These are phyloP conservation scores for Phytophthora meadii DNA, from an alignment of 352 stramenopile genomes.

Conservation along the genomic window DNA sequence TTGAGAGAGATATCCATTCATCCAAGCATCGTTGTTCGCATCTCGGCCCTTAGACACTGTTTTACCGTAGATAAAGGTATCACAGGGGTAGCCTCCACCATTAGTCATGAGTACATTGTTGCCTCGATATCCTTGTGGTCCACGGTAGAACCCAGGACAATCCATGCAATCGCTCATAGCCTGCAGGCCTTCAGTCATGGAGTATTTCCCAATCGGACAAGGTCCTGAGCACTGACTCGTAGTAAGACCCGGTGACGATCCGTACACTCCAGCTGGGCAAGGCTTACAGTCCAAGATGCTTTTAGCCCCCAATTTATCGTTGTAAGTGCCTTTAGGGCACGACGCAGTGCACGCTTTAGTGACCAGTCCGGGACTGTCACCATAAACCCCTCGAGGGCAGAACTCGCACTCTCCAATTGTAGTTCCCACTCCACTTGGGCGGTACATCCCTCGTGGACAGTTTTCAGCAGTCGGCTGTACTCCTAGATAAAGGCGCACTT, in stretches of 20 bases:
- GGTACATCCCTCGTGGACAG: conserved; percentile 78
- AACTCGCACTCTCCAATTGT: conserved; percentile 68
- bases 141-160: conserved; percentile 65
- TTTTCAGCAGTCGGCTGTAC: conserved; percentile 50
- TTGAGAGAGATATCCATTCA: conserved; percentile 42
- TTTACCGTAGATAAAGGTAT: conserved; percentile 62
- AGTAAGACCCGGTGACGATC: conserved; percentile 59
- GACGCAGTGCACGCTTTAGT: conserved; percentile 72
- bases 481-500: conserved; percentile 65
- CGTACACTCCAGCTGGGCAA: conserved; percentile 71
- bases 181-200: conserved; percentile 58
- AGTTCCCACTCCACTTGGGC: conserved; percentile 47
- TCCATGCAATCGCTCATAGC: conserved; percentile 67
- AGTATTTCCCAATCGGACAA: conserved; percentile 78
- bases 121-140: conserved; percentile 60
- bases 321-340: conserved; percentile 79
- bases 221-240: conserved; percentile 62
- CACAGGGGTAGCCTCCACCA: conserved; percentile 67
- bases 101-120: conserved; percentile 48
- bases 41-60: conserved; percentile 51
- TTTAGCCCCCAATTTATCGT: conserved; percentile 60
- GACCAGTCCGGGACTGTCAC: conserved; percentile 62
- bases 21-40: conserved; percentile 30
- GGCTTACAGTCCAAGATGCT: conserved; percentile 73
- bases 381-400: conserved; percentile 79